phyloP scores from a whole-genome alignment of 441 rosid genomes.

The Gossypium schwendimanii region DNA sequence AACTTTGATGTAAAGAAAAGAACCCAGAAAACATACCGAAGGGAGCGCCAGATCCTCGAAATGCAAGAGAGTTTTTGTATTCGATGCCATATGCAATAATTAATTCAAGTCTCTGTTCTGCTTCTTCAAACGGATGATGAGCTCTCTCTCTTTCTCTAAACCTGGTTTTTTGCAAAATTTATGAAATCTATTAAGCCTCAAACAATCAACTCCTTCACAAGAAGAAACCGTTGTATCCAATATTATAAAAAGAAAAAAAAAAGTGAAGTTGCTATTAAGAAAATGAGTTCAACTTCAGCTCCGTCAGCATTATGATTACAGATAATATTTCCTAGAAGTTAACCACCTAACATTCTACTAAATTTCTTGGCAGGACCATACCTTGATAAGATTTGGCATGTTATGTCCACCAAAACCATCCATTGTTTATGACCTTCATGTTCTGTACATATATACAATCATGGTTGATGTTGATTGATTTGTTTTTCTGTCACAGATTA shows the following conservation, averaged over 20 bases:
- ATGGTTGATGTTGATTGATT: background rate
- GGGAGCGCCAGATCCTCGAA: conserved; percentile 52
- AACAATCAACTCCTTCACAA: background rate
- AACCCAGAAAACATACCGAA: conserved; percentile 23
- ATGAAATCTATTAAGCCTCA: background rate
- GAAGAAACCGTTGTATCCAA: background rate
- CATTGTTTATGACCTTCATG: conserved; percentile 26
- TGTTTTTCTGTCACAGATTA: background rate
- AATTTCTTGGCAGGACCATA: background rate
- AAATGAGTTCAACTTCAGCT: conserved; percentile 2
- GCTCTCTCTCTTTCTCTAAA: background rate
- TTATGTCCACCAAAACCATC: conserved; percentile 20
- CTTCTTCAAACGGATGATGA: background rate
- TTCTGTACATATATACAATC: background rate
- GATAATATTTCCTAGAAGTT: conserved; percentile 3
- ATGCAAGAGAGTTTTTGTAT: conserved; percentile 32
- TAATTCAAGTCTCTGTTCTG: background rate
- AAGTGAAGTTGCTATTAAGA: background rate
- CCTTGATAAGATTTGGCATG: conserved; percentile 9
- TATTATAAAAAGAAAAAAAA: background rate
- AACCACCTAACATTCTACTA: conserved; percentile 1
- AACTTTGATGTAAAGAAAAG: background rate
- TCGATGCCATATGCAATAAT: conserved; percentile 21
- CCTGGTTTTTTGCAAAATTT: background rate
- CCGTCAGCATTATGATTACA: conserved; percentile 10